Conservation (phyloP, 2,329 filamentous ascomycete genomes). For the Colletotrichum tropicale region DNA sequence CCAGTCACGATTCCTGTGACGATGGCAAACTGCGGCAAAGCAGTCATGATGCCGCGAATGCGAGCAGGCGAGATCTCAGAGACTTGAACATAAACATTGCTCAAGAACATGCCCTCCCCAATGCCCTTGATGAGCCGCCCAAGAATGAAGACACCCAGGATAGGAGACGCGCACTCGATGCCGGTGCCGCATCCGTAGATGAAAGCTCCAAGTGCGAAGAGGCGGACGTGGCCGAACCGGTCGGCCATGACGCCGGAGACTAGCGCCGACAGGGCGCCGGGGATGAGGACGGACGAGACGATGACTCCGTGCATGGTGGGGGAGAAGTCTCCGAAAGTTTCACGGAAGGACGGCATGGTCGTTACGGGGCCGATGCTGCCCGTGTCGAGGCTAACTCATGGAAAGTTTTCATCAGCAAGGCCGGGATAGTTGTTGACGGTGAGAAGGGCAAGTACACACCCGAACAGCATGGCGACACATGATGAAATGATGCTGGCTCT, state of each 20-base stretch:
- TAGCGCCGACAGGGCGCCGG: slow-evolving; percentile 63
- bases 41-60: slow-evolving; percentile 54
- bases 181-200: slow-evolving; percentile 57
- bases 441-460: slow-evolving; percentile 20
- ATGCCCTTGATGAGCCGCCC: slow-evolving; percentile 61
- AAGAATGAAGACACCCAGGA: slow-evolving; percentile 56
- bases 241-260: slow-evolving; percentile 61
- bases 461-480: slow-evolving; percentile 35
- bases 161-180: slow-evolving; percentile 38
- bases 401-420: background rate
- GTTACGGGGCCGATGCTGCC: slow-evolving; percentile 65
- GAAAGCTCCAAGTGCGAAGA: slow-evolving; percentile 53
- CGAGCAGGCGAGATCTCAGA: slow-evolving; percentile 63
- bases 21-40: slow-evolving; percentile 58
- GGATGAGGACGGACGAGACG: slow-evolving; percentile 64
- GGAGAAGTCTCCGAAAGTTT: slow-evolving; percentile 55
- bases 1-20: slow-evolving; percentile 56
- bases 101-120: slow-evolving; percentile 62
- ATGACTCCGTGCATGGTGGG: slow-evolving; percentile 62
- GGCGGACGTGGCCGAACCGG: slow-evolving; percentile 56
- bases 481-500: slow-evolving; percentile 32
- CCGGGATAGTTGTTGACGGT: background rate
- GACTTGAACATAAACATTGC: slow-evolving; percentile 57
- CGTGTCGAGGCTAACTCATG: slow-evolving; percentile 35
- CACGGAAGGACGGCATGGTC: slow-evolving; percentile 56